Conservation (phyloP, 2,329 filamentous ascomycete species). For the Alternaria triticimaculans region DNA sequence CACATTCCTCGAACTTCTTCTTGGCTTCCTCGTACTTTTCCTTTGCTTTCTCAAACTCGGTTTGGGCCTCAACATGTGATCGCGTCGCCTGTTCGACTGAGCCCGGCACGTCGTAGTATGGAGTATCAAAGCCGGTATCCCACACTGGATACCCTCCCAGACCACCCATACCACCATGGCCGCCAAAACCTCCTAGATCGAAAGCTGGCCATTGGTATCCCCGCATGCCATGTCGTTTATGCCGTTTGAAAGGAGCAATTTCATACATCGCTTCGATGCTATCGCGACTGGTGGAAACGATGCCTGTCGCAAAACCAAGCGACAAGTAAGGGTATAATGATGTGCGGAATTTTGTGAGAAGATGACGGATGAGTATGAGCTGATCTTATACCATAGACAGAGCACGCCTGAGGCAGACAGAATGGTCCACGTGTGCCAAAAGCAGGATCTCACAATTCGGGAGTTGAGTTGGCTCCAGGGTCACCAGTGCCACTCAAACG, state of each 20-base stretch:
- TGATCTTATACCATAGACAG: not conserved
- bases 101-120: not conserved
- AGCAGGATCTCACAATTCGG: not conserved
- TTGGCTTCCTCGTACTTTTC: conserved; percentile 24
- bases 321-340: not conserved
- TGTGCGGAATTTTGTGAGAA: not conserved
- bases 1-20: conserved; percentile 24
- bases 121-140: not conserved
- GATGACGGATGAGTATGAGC: not conserved
- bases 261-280: conserved; percentile 5
- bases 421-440: not conserved
- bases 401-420: not conserved
- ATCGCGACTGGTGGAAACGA: no score
- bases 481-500: conserved; percentile 9
- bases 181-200: not conserved
- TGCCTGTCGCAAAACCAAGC: not conserved
- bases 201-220: not conserved
- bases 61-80: conserved; percentile 18
- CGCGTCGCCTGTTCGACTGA: conserved; percentile 26
- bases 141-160: not conserved
- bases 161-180: not conserved
- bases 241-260: not conserved
- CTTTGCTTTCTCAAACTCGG: conserved; percentile 17
- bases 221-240: not conserved
- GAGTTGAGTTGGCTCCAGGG: conserved; percentile 4